Evolutionary conservation across 352 stramenopile genomes (phyloP), one percentile per base, ranked within the genome.

Genomic region (Synura sp.): DNA sequence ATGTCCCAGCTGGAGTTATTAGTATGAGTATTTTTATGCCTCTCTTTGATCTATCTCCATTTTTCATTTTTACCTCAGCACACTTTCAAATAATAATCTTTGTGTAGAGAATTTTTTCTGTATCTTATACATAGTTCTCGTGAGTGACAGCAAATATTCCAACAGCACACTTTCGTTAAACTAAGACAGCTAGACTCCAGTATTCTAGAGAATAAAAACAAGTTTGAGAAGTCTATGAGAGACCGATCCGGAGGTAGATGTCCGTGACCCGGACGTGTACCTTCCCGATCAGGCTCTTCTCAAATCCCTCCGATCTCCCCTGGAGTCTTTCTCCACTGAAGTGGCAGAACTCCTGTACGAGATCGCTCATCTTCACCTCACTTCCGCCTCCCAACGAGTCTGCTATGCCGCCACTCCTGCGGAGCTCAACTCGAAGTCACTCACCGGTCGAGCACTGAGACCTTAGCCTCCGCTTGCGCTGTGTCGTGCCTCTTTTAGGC

Each of bases 381-480:
- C 49, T 22, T 63, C 49, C 12, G n/a, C n/a, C n/a, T 63, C 49
- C 49, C 14, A 22, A 63, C 19, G 49, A 63, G 12, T 63, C 29
- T 63, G 49, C 49, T 63, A 63, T 63, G 49, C 49, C 29, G 49
- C 49, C 29, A 63, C 49, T 32, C 49, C 49, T 12, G 49, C 49
- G 29, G 49, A 63, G 14, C 49, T 63, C 49, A 63, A 12, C 29
- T 63, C 49, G 49, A 7, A 12, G 49, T 63, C 49, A 12, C 49
- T 63, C 49, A 29, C 49, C 49, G 49, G 49, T 12, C 29, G 12
- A 7, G 49, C 49, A 29, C 49, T 63, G 14, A 22, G 49, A 22
- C 49, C 12, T 22, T 63, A 12, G 49, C 49, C 14, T 63, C 49
- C 12, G 49, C 49, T 22, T 63, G 29, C 49, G 49, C 49, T 63